A percentile compares a stretch with the other conserved stretches of the same genome.
phyloP scores from a whole-genome alignment of 371 early-diverging fungal genomes.

The Mortierella sp. region DNA sequence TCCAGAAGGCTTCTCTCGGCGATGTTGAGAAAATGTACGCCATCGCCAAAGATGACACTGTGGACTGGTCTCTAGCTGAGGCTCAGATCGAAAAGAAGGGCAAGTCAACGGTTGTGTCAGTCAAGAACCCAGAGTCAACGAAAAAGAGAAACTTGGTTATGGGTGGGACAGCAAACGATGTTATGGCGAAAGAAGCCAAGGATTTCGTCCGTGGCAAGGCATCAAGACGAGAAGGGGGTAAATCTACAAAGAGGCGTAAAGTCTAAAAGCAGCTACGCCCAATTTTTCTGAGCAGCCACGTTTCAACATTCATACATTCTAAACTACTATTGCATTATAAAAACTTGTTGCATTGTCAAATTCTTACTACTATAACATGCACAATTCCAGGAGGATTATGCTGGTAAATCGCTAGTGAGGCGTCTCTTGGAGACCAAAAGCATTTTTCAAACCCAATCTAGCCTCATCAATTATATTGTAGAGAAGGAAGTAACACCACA shows the following conservation, averaged over 20 bases:
- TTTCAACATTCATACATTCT: neutral
- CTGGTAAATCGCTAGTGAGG: too few species aligned
- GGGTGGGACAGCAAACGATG: constrained; percentile 45
- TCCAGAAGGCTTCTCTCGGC: constrained; percentile 89
- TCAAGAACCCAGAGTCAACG: constrained; percentile 79
- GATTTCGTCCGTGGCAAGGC: constrained; percentile 52
- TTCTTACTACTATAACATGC: too few species aligned
- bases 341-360: neutral
- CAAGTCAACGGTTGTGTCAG: constrained; percentile 77
- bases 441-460: too few species aligned
- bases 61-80: constrained; percentile 77
- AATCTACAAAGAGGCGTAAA: constrained; percentile 51
- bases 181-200: constrained; percentile 51
- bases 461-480: too few species aligned
- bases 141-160: constrained; percentile 67
- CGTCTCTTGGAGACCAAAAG: too few species aligned
- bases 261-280: constrained; percentile 17
- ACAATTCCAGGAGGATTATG: too few species aligned
- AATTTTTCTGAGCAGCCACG: too few species aligned
- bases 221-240: constrained; percentile 41
- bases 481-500: too few species aligned
- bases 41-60: constrained; percentile 75
- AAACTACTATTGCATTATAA: neutral
- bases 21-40: constrained; percentile 82
- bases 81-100: constrained; percentile 65